phyloP scores from a whole-genome alignment of 2,329 filamentous ascomycete genomes.

The Colletotrichum sp. region DNA sequence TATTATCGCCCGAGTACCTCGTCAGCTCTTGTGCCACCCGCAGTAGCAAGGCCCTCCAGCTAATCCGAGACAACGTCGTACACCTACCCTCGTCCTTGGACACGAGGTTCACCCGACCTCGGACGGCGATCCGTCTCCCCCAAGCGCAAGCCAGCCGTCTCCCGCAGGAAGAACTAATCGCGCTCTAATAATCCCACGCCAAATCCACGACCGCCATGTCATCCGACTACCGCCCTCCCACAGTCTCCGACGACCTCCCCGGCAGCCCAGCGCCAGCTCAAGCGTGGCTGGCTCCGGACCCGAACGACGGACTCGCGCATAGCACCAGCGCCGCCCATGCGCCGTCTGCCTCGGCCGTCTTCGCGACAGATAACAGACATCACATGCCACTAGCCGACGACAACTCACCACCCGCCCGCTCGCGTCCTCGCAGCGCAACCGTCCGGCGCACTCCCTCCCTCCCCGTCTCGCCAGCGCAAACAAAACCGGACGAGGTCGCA shows the following conservation, averaged over 20 bases:
- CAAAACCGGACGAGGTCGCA: not conserved
- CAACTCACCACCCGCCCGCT: conserved; percentile 8
- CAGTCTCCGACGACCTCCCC: not conserved
- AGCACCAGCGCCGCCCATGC: not conserved
- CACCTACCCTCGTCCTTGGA: not conserved
- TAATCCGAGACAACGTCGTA: conserved; percentile 5
- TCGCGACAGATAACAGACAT: conserved; percentile 2
- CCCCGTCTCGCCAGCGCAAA: not conserved
- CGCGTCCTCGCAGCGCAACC: conserved; percentile 14
- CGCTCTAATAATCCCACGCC: not conserved
- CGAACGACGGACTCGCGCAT: not conserved
- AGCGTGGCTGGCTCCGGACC: conserved; percentile 4
- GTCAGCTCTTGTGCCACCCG: not conserved
- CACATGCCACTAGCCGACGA: conserved; percentile 10
- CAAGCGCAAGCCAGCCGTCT: not conserved
- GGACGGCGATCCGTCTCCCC: not conserved
- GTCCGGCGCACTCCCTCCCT: conserved; percentile 7
- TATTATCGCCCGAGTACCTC: not conserved
- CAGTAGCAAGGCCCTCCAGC: not conserved
- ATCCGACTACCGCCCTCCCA: not conserved
- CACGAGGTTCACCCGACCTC: not conserved
- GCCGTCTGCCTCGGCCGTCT: not conserved
- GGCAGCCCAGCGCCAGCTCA: not conserved
- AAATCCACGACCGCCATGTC: not conserved
- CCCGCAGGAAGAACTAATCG: not conserved